Conservation (phyloP, 2,329 filamentous ascomycete species). For the Pochonia chlamydosporia region DNA sequence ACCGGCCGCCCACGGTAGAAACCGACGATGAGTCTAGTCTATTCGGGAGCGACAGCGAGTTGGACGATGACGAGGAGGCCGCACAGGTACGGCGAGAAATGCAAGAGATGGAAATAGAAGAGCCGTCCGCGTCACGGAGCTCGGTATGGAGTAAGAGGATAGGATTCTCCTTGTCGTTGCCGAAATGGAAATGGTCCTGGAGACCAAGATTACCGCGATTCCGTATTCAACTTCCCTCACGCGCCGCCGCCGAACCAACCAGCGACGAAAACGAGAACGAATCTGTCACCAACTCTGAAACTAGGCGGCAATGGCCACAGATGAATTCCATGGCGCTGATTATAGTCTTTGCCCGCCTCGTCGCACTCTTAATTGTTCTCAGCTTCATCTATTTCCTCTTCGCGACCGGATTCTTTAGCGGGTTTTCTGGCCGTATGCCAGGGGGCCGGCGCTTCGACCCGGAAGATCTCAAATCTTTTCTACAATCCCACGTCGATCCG, state of each 20-base stretch:
- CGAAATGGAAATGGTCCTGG: constrained; percentile 52
- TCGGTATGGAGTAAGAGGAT: constrained; percentile 51
- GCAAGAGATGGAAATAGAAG: constrained; percentile 82
- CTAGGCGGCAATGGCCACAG: constrained; percentile 25
- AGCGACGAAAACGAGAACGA: constrained; percentile 11
- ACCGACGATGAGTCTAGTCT: constrained; percentile 60
- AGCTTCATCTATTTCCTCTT: constrained; percentile 80
- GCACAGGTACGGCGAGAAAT: constrained; percentile 73
- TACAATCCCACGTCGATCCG: constrained; percentile 67
- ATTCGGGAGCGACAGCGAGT: constrained; percentile 41
- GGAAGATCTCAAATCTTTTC: constrained; percentile 70
- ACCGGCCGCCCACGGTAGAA: constrained; percentile 77
- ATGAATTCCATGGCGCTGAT: constrained; percentile 39
- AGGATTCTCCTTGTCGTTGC: constrained; percentile 44
- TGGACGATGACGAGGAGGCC: constrained; percentile 45
- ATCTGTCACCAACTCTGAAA: constrained; percentile 14
- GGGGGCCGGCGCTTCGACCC: constrained; percentile 71
- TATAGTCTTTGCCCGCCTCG: constrained; percentile 65
- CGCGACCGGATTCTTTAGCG: constrained; percentile 74
- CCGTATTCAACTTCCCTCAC: constrained; percentile 41
- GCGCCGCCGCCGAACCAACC: constrained; percentile 21
- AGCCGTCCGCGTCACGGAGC: constrained; percentile 45
- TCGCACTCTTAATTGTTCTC: constrained; percentile 70
- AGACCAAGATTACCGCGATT: constrained; percentile 46
- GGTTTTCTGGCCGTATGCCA: constrained; percentile 55